A percentile compares a stretch with the other conserved stretches of the same genome.
Evolutionary conservation across 345 rosid genomes (phyloP).

Genomic region (Populus deltoides): DNA sequence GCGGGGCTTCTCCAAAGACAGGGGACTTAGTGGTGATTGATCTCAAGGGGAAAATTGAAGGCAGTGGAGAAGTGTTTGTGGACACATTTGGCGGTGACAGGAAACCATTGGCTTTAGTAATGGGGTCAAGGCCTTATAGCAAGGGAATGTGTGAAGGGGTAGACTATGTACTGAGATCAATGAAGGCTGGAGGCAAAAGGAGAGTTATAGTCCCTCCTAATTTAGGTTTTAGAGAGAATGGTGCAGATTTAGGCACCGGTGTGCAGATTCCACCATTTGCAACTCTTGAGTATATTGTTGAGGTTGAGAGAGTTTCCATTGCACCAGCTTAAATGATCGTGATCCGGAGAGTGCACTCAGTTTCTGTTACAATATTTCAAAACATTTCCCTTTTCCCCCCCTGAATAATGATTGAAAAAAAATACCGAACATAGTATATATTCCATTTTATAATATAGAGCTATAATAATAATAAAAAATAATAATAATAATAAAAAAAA

Average conservation of each 20-base stretch:
- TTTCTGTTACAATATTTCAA: too few relatives aligned
- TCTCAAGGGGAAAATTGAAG: constrained; percentile 64
- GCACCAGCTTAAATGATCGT: constrained; percentile 61
- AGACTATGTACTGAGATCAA: constrained; percentile 63
- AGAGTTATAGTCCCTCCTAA: constrained; percentile 68
- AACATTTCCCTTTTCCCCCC: too few relatives aligned
- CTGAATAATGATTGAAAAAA: too few relatives aligned
- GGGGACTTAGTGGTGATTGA: constrained; percentile 86
- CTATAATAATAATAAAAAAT: too few relatives aligned
- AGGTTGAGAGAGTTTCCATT: constrained; percentile 80
- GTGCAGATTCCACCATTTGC: constrained; percentile 64
- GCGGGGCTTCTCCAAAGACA: constrained; percentile 67
- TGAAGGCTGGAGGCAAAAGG: constrained; percentile 86
- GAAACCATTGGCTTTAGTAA: constrained; percentile 66
- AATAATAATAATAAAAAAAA: too few relatives aligned
- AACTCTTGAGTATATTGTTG: constrained; percentile 66
- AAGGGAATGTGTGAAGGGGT: constrained; percentile 84
- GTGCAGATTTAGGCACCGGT: constrained; percentile 62
- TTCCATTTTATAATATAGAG: too few relatives aligned
- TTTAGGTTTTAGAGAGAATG: constrained; percentile 72
- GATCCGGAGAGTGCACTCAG: neutral
- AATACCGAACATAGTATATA: too few relatives aligned
- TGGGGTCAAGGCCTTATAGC: constrained; percentile 79
- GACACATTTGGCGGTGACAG: constrained; percentile 57
- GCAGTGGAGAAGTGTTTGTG: constrained; percentile 55